These are phyloP conservation scores for Pichia occidentalis DNA, from an alignment of 805 yeast genomes.

Conservation along the genomic window DNA sequence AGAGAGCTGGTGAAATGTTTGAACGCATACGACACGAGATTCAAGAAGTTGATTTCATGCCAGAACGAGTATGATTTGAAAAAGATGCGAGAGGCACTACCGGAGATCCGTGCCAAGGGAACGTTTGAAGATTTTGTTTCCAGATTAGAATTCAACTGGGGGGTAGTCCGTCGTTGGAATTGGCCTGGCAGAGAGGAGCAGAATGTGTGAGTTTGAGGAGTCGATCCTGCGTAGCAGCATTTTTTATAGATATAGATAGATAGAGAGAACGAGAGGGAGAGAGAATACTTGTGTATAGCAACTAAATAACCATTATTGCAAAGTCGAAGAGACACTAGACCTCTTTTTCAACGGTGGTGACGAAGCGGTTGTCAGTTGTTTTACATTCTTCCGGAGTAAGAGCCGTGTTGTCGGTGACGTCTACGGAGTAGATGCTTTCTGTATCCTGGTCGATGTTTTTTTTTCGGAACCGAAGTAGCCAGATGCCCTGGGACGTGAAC, in stretches of 20 bases:
- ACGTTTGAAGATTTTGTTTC: slow-evolving; percentile 21
- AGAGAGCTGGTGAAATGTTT: slow-evolving; percentile 20
- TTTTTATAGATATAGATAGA: too few relatives aligned
- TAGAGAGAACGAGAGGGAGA: too few relatives aligned
- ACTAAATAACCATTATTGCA: too few relatives aligned
- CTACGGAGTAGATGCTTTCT: too few relatives aligned
- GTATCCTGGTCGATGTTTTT: slow-evolving; percentile 6
- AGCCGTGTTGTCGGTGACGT: too few relatives aligned
- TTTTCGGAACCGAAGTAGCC: slow-evolving; percentile 48
- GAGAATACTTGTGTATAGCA: too few relatives aligned
- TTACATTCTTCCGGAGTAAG: too few relatives aligned
- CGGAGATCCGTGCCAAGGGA: slow-evolving; percentile 14
- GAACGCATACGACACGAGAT: slow-evolving; percentile 17
- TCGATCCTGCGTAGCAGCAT: too few relatives aligned
- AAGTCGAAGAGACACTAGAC: too few relatives aligned
- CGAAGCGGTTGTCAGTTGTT: too few relatives aligned
- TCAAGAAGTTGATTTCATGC: slow-evolving; percentile 12
- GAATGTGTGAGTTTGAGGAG: neutral
- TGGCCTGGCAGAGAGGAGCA: slow-evolving; percentile 22
- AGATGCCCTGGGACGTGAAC: slow-evolving; percentile 59
- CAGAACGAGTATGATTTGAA: slow-evolving; percentile 24
- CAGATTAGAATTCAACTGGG: slow-evolving; percentile 25
- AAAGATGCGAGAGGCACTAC: slow-evolving; percentile 12
- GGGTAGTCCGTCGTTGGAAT: slow-evolving; percentile 26
- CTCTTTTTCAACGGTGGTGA: too few relatives aligned